phyloP scores from a whole-genome alignment of 2,329 filamentous ascomycete genomes.

The Huntiella moniliformis region DNA sequence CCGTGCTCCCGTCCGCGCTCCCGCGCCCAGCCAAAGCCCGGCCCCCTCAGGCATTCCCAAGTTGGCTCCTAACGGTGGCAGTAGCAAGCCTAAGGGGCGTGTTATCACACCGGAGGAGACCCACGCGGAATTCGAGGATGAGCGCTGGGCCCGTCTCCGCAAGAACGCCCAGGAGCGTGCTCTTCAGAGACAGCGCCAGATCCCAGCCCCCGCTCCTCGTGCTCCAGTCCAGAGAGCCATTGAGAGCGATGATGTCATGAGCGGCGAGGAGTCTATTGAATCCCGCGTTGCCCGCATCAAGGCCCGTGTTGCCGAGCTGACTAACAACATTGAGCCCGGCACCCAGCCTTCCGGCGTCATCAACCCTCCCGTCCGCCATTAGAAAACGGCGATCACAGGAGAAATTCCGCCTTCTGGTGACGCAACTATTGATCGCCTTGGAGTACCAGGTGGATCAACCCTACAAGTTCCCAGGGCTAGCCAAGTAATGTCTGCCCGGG shows the following conservation, averaged over 20 bases:
- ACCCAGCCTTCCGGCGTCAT: constrained; percentile 21
- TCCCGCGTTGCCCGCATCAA: constrained; percentile 94
- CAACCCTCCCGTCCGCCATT: constrained; percentile 16
- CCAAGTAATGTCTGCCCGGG: no score
- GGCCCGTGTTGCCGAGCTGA: constrained; percentile 85
- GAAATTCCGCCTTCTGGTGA: neutral
- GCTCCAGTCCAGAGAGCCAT: constrained; percentile 1
- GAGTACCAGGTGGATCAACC: neutral
- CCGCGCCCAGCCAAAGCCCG: constrained; percentile 12
- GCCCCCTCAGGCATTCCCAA: neutral
- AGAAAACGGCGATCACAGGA: neutral
- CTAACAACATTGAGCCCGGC: constrained; percentile 54
- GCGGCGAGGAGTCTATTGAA: constrained; percentile 91
- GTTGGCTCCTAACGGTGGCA: constrained; percentile 1
- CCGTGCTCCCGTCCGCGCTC: constrained; percentile 16
- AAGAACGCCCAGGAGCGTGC: constrained; percentile 82
- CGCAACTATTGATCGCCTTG: neutral
- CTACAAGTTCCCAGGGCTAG: no score
- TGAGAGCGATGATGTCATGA: constrained; percentile 70
- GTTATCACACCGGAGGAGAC: constrained; percentile 16
- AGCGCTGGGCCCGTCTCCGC: constrained; percentile 90
- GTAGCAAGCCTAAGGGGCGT: constrained; percentile 15
- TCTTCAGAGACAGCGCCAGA: constrained; percentile 44
- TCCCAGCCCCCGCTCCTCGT: constrained; percentile 31
- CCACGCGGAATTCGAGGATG: constrained; percentile 29